phyloP scores from a whole-genome alignment of 306 rosid genomes.

The Alnus glutinosa region DNA sequence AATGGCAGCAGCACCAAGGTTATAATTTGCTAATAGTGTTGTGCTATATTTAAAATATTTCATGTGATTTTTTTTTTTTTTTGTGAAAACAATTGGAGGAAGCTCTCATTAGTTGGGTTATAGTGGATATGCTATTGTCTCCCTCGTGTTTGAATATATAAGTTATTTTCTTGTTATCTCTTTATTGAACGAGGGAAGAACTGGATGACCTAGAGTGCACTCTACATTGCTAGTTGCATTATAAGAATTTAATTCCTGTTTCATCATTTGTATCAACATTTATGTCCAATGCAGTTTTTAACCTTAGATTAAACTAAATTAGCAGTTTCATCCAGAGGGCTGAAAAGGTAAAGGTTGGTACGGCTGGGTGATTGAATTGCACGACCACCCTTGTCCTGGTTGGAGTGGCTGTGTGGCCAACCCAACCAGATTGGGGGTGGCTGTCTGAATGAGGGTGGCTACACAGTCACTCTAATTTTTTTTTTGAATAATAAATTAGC shows the following conservation, averaged over 20 bases:
- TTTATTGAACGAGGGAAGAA: background rate
- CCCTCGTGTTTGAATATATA: background rate
- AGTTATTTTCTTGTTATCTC: too few species aligned
- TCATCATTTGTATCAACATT: too few species aligned
- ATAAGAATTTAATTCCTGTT: too few species aligned
- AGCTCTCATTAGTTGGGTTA: background rate
- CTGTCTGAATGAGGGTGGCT: too few species aligned
- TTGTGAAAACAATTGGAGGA: slow-evolving; percentile 1
- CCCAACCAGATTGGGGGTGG: too few species aligned
- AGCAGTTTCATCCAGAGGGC: background rate
- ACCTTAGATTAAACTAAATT: background rate
- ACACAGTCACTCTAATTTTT: too few species aligned
- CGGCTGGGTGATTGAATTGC: too few species aligned
- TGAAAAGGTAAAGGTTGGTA: too few species aligned
- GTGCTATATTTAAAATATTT: slow-evolving; percentile 6
- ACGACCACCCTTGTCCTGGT: too few species aligned
- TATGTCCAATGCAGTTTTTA: background rate
- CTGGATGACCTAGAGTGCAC: background rate
- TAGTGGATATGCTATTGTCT: slow-evolving; percentile 1
- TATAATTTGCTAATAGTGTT: slow-evolving; percentile 3
- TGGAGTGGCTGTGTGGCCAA: too few species aligned
- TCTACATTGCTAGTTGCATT: background rate
- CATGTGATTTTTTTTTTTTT: background rate
- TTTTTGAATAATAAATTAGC: too few species aligned
- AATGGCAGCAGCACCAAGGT: slow-evolving; percentile 99